Evolutionary conservation across 805 yeast species (phyloP), one percentile per base, ranked within the genome.

Genomic region (Hanseniaspora guilliermondii): DNA sequence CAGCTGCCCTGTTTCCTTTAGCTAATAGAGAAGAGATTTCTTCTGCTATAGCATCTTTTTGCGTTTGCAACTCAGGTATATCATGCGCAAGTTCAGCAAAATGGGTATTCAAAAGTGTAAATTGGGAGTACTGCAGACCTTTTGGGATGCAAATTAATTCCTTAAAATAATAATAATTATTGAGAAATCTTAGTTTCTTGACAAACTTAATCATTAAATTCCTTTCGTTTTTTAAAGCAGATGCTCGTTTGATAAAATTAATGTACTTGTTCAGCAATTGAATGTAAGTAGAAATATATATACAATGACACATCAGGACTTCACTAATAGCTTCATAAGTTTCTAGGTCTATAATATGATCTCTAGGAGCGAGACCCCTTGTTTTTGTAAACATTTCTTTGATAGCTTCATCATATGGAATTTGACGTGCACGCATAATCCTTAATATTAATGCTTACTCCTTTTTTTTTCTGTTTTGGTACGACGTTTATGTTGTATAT

Each of bases 141-240:
- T 44, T 33, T 24, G 49, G 49, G 21, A 45, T 37, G 38, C 46
- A 52, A 7, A 52, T 37, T 2, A 37, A 24, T 14, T 52, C 55
- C 17, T 52, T 37, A 27, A 54, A 54, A 25, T 49, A 37, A 19
- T 54, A 55, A 14, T 60, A 57, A 36, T 67, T 69, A 50, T 65
- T 65, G 47, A 64, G 60, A 44, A 63, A 67, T 55, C 70, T 60
- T 37, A 67, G 45, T 53, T 67, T 67, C 60, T 67, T 67, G 16
- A 67, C 70, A 49, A 58, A 64, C 54, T 67, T 67, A 55, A 67
- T 67, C 56, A 67, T 55, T 11, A 64, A 60, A 14, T 64, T 62
- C 56, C 70, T 61, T 49, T 66, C 70, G 49, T 63, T 65, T 42
- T 65, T 61, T 35, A 67, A 49, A 21, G 68, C 55, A 6, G 65